phyloP scores from a whole-genome alignment of 2,329 filamentous ascomycete species.

The Madurella fahalii region DNA sequence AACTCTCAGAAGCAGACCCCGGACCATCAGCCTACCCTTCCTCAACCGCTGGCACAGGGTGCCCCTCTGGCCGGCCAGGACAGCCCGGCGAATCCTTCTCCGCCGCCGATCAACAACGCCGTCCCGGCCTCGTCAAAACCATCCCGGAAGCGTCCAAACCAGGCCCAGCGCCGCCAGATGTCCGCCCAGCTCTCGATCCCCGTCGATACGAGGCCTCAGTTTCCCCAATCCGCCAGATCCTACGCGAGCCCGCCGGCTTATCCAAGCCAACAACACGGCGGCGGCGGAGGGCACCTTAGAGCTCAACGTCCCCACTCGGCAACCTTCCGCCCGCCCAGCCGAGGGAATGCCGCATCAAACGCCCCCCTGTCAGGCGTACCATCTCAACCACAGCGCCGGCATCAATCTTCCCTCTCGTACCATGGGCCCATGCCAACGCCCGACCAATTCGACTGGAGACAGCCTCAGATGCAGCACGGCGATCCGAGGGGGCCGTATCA shows the following conservation, averaged over 20 bases:
- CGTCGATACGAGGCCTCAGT: conserved; percentile 44
- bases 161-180: conserved; percentile 61
- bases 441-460: conserved; percentile 29
- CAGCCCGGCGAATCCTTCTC: conserved; percentile 11
- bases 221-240: conserved; percentile 28
- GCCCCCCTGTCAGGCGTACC: conserved; percentile 13
- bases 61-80: neutral
- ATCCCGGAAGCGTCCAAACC: conserved; percentile 53
- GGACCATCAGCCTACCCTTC: neutral
- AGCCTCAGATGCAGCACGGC: conserved; percentile 14
- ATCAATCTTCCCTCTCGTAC: conserved; percentile 33
- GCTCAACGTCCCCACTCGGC: conserved; percentile 33
- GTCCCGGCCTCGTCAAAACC: conserved; percentile 23
- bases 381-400: conserved; percentile 27
- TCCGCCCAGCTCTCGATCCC: conserved; percentile 55
- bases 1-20: conserved; percentile 31
- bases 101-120: neutral
- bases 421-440: conserved; percentile 27
- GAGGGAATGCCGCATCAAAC: conserved; percentile 20
- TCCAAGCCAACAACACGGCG: conserved; percentile 29
- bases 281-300: conserved; percentile 16
- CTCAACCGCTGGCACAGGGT: neutral
- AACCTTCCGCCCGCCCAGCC: conserved; percentile 29
- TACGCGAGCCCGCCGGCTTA: conserved; percentile 31
- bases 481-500: conserved; percentile 18